Evolutionary conservation across 306 rosid genomes (phyloP).

Genomic region (Rubus idaeus): DNA sequence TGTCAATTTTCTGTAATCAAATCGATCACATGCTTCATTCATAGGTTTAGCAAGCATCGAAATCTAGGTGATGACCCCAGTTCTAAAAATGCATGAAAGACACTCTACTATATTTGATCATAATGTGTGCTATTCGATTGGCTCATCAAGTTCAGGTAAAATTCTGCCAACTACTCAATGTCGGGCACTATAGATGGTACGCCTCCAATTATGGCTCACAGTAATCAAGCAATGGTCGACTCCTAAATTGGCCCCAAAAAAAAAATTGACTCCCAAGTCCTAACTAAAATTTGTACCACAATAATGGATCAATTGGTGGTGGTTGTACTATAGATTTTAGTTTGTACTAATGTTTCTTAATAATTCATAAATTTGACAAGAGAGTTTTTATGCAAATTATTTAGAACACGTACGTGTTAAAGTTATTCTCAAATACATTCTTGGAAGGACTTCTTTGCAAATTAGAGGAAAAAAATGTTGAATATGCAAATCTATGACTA

Average conservation of each 20-base stretch:
- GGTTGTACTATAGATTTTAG: background rate
- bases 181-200: background rate
- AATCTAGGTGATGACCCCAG: constrained; percentile 6
- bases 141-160: background rate
- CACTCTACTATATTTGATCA: background rate
- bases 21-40: constrained; percentile 23
- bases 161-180: background rate
- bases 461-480: no score
- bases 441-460: no score
- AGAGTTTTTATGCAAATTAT: no score
- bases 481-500: no score
- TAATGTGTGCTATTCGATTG: background rate
- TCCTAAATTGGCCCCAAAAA: background rate
- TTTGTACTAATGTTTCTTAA: background rate
- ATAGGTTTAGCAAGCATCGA: background rate
- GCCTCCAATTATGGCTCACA: constrained; percentile 22
- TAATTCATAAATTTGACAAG: no score
- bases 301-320: background rate
- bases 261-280: background rate
- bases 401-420: no score
- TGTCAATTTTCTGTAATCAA: constrained; percentile 1
- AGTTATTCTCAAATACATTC: no score
- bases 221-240: background rate
- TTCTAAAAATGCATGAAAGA: background rate
- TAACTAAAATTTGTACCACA: background rate